Evolutionary conservation across 768 basidiomycete species (phyloP), one percentile per base, ranked within the genome.

Genomic region (Panaeolus cyanescens): DNA sequence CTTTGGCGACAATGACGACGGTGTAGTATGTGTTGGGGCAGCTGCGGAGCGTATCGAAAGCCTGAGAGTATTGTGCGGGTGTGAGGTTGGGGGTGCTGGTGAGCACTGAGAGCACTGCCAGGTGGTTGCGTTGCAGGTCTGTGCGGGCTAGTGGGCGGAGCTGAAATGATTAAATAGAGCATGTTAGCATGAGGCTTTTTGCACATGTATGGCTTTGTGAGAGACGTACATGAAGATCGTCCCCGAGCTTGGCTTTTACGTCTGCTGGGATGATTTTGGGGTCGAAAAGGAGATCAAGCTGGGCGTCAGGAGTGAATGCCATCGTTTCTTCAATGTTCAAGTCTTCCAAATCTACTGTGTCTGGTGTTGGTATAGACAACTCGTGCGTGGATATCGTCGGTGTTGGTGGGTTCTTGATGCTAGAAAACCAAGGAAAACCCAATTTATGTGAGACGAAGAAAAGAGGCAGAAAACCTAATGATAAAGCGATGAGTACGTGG

Each of bases 131-230:
- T 5, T 70, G 68, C 76, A 95, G 85, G 80, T 99, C 97, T 5
- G 90, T 87, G 22, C 87, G 86, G 0, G 94, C 87, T 19, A 99
- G 82, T 0, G 97, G 97, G 54, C 97, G 94, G 22, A 98, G 86
- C 96, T 97, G 59, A 65, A 53, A 13, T 30, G 45, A 37, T 12
- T 2, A 36, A 10, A 22, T 59, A 32, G 54, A 34, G 25, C 22
- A 28, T 36, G 28, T 55, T 2, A 32, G 39, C 62, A 9, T 59
- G 40, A n/a, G n/a, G n/a, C n/a, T n/a, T n/a, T 32, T 19, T 15
- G 22, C 32, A 20, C 17, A 25, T 45, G 31, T 4, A 50, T 25
- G 8, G n/a, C 3, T 1, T 3, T n/a, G 28, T 20, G 3, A 17
- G 60, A 28, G 9, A 77, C 83, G 63, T 71, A 92, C 90, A 70